Conservation (phyloP, 2,329 filamentous ascomycete genomes). For the Monosporascus sp. region DNA sequence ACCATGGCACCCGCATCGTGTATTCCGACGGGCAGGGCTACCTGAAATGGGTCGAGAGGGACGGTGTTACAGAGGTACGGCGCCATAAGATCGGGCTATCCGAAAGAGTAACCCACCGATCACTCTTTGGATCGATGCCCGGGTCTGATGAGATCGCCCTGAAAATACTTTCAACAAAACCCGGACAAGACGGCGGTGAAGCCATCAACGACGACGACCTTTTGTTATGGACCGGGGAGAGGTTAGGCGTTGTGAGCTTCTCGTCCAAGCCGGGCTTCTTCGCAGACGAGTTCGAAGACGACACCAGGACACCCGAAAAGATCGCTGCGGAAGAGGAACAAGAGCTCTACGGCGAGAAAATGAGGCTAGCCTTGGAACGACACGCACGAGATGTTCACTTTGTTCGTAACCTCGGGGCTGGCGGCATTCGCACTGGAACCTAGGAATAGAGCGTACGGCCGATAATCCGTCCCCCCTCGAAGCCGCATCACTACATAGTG, state of each 20-base stretch:
- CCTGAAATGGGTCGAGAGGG: constrained; percentile 86
- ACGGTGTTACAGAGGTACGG: constrained; percentile 61
- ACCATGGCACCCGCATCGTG: constrained; percentile 76
- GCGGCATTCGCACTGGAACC: constrained; percentile 22
- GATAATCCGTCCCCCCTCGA: too few species aligned
- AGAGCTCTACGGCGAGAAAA: constrained; percentile 58
- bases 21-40: constrained; percentile 80
- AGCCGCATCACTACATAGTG: too few species aligned
- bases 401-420: constrained; percentile 61
- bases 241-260: constrained; percentile 67
- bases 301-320: constrained; percentile 39
- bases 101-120: constrained; percentile 39
- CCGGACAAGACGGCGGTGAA: constrained; percentile 19
- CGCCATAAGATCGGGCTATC: constrained; percentile 51
- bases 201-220: constrained; percentile 59
- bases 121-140: constrained; percentile 47
- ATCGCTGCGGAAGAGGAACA: constrained; percentile 49
- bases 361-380: constrained; percentile 68
- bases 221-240: constrained; percentile 83
- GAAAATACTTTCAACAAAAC: constrained; percentile 65
- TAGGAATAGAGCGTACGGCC: background rate
- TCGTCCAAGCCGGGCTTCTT: constrained; percentile 45
- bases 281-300: constrained; percentile 46
- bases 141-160: constrained; percentile 68
- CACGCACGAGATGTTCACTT: constrained; percentile 78